Evolutionary conservation across 257 asterid genomes (phyloP).

Genomic region (Fraxinus americana): DNA sequence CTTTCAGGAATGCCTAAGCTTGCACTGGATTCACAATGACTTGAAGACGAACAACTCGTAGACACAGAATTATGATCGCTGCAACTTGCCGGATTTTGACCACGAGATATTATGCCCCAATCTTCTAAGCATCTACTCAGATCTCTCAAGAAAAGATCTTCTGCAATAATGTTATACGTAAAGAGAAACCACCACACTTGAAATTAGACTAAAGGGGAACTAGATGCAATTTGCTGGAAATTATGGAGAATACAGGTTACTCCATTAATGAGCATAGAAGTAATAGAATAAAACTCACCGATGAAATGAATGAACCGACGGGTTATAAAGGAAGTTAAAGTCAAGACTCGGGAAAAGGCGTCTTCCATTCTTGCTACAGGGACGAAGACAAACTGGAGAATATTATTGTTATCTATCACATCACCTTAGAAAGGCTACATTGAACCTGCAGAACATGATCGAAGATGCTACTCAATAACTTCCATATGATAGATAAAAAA

Average conservation of each 20-base stretch:
- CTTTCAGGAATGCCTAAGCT: conserved; percentile 35
- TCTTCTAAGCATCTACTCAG: conserved; percentile 45
- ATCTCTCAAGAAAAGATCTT: conserved; percentile 61
- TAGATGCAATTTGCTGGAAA: conserved; percentile 15
- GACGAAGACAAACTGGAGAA: conserved; percentile 32
- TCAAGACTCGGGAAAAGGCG: conserved; percentile 62
- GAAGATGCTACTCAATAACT: not conserved
- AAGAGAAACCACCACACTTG: conserved; percentile 16
- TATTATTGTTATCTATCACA: conserved; percentile 32
- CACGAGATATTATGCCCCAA: conserved; percentile 38
- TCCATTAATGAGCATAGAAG: not conserved
- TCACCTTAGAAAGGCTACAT: conserved; percentile 29
- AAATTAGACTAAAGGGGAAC: conserved; percentile 18
- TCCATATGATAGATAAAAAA: not conserved
- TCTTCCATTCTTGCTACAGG: conserved; percentile 59
- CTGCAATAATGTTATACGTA: conserved; percentile 45
- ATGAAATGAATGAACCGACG: conserved; percentile 54
- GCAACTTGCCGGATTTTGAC: conserved; percentile 32
- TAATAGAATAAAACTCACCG: conserved; percentile 43
- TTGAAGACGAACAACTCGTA: conserved; percentile 43
- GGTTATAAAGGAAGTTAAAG: conserved; percentile 57
- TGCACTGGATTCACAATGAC: conserved; percentile 34
- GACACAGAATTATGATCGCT: conserved; percentile 31
- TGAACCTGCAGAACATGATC: conserved; percentile 28
- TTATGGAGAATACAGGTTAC: conserved; percentile 6